Evolutionary conservation across 495 filamentous ascomycete species (phyloP), one percentile per base, ranked within the genome.

Genomic region (Penicillium taxi): DNA sequence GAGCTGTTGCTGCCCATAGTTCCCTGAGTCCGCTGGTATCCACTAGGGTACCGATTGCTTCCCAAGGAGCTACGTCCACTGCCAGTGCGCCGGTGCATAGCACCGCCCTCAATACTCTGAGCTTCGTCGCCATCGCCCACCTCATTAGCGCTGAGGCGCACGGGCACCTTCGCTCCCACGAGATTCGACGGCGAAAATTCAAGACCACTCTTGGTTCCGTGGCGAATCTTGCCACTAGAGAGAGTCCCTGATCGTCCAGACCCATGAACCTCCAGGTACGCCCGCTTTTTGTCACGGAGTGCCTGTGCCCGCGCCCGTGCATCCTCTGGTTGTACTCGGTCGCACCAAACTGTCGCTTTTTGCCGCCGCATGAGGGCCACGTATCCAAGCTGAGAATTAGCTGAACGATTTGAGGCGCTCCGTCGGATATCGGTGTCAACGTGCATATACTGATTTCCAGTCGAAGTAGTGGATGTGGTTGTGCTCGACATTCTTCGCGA

Each of bases 321-420:
- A 61, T 99, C 93, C 61, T 96, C 87, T 33, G 82, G 76, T 50
- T 99, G 91, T 9, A 88, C 75, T 35, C 89, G 87, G 47, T 96
- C 93, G 61, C 90, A 96, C 91, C 91, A 99, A 6, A 99, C 91
- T 0, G 91, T 99, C 19, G 86, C 91, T 55, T 96, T 99, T 54
- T 99, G 91, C 48, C 86, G 86, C 31, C 91, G 77, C 67, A 99
- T 82, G 7, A 96, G 69, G 9, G 91, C 90, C 15, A 99, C 91
- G 59, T 99, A 99, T 45, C 83, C 78, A 19, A 78, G 69, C 5
- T 82, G 73, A 26, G 73, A 70, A 13, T 60, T 60, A 12, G 67
- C 59, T 6, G 70, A 70, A 26, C 73, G 74, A 39, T 76, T 79
- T 6, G 84, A 88, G 20, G 80, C 77, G 33, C 84, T 91, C 25